Conservation (phyloP, 129 eudicot species). For the Erigeron canadensis region DNA sequence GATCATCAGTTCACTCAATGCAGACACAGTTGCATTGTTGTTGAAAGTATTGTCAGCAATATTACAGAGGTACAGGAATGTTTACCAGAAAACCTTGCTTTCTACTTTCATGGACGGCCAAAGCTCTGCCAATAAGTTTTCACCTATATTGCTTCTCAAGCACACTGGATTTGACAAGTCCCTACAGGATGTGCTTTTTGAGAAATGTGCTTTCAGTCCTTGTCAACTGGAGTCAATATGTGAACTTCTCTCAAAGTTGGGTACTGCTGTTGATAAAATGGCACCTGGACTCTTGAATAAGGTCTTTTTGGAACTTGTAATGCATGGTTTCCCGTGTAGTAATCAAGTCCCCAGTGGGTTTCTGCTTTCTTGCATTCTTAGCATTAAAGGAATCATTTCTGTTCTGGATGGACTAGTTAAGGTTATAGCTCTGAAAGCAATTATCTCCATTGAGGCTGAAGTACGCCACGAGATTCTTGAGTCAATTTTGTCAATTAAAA, state of each 20-base stretch:
- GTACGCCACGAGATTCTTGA: constrained; percentile 55
- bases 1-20: constrained; percentile 37
- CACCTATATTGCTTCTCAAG: constrained; percentile 60
- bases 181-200: constrained; percentile 52
- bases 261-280: constrained; percentile 46
- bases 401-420: constrained; percentile 58
- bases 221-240: constrained; percentile 50
- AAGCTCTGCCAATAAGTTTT: constrained; percentile 36
- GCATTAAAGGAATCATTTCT: constrained; percentile 54
- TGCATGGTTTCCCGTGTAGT: constrained; percentile 89
- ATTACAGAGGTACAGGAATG: constrained; percentile 46
- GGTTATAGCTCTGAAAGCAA: constrained; percentile 33
- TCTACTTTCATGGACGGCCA: constrained; percentile 42
- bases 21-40: constrained; percentile 40
- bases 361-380: constrained; percentile 73
- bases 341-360: constrained; percentile 55
- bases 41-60: constrained; percentile 49
- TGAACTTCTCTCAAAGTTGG: constrained; percentile 53
- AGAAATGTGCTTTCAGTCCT: constrained; percentile 41
- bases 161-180: constrained; percentile 68
- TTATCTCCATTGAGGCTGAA: constrained; percentile 43
- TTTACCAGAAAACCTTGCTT: constrained; percentile 64
- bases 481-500: constrained; percentile 54
- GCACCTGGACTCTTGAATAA: constrained; percentile 58
- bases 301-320: constrained; percentile 55